Percentiles rank a stretch among this genome's conserved stretches.
phyloP scores from a whole-genome alignment of 441 rosid species.

The Croton laevigatus region DNA sequence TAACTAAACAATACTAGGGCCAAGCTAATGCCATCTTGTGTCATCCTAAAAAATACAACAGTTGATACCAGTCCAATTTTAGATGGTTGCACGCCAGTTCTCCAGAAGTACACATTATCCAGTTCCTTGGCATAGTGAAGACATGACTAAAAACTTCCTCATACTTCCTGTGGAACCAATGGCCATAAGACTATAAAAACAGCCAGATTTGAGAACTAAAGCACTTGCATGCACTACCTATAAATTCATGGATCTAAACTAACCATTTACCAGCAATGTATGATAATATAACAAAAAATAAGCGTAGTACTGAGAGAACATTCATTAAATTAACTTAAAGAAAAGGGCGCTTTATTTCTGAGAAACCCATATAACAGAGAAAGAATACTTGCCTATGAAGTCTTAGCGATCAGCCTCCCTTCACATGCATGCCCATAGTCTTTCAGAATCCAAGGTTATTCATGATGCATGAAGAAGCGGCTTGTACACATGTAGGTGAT shows the following conservation, averaged over 20 bases:
- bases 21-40: constrained; percentile 14
- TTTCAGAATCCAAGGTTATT: constrained; percentile 26
- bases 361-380: constrained; percentile 34
- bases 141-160: neutral
- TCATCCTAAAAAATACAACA: constrained; percentile 10
- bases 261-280: constrained; percentile 16
- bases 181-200: constrained; percentile 9
- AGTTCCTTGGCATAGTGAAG: constrained; percentile 11
- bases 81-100: constrained; percentile 1
- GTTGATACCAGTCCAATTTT: neutral
- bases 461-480: constrained; percentile 29
- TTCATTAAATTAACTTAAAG: constrained; percentile 16
- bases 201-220: constrained; percentile 5
- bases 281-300: constrained; percentile 21
- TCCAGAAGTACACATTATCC: constrained; percentile 10
- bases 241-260: constrained; percentile 5
- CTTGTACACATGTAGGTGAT: constrained; percentile 23
- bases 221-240: neutral
- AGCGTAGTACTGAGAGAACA: neutral
- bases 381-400: constrained; percentile 60
- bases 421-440: constrained; percentile 35
- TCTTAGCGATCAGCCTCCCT: constrained; percentile 31
- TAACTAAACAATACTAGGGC: constrained; percentile 12
- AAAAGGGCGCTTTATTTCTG: constrained; percentile 29
- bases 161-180: constrained; percentile 6